These are phyloP conservation scores for Crataegus laevigata DNA, from an alignment of 306 rosid species.

Conservation along the genomic window DNA sequence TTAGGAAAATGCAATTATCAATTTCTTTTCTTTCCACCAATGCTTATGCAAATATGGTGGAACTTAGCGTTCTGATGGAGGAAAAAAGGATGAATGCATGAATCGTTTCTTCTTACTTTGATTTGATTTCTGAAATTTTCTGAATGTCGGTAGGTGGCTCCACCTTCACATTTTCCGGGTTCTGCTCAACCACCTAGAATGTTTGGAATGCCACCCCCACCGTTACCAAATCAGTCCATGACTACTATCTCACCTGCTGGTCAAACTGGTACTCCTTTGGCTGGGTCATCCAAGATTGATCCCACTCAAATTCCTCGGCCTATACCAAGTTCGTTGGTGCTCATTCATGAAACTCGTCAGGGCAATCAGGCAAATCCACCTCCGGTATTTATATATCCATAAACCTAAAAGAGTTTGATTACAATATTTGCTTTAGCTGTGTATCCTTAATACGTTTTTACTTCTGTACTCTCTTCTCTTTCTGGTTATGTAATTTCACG, in stretches of 20 bases:
- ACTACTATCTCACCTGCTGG: slow-evolving; percentile 74
- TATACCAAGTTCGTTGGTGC: slow-evolving; percentile 72
- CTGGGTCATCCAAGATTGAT: slow-evolving; percentile 85
- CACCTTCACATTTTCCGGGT: slow-evolving; percentile 63
- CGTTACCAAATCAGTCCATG: slow-evolving; percentile 86
- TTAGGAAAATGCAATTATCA: neutral
- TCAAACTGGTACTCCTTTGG: slow-evolving; percentile 83
- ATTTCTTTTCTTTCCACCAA: neutral
- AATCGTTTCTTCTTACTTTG: slow-evolving; percentile 18
- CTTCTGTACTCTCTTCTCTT: neutral
- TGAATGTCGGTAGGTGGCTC: slow-evolving; percentile 40
- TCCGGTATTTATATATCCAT: slow-evolving; percentile 54
- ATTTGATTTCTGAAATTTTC: slow-evolving; percentile 15
- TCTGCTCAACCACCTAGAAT: slow-evolving; percentile 65
- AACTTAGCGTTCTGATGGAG: neutral
- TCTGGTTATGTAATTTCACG: neutral
- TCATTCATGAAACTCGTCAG: slow-evolving; percentile 83
- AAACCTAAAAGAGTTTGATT: neutral
- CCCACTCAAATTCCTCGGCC: slow-evolving; percentile 99
- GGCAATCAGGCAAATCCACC: slow-evolving; percentile 88
- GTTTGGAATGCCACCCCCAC: slow-evolving; percentile 86
- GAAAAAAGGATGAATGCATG: neutral
- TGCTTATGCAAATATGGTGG: neutral
- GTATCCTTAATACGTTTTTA: neutral
- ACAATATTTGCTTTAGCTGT: neutral